These are phyloP conservation scores for Euphrasia arctica DNA, from an alignment of 305 asterid species.

Conservation along the genomic window DNA sequence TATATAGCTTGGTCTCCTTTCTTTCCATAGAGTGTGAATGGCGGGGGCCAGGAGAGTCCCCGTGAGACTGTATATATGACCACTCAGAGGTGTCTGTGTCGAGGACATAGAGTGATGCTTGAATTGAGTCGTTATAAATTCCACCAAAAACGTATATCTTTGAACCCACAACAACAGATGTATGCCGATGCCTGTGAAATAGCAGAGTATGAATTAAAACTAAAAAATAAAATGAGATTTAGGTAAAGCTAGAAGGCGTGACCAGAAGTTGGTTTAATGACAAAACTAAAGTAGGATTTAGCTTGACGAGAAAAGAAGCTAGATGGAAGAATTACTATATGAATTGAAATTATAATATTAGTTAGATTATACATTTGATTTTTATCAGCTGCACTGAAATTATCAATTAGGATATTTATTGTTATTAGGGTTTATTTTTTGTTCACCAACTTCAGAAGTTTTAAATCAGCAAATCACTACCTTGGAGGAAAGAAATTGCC, in stretches of 20 bases:
- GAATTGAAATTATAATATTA: background rate
- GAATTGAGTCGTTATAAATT: constrained; percentile 48
- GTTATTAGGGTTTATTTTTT: no score
- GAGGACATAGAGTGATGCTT: constrained; percentile 62
- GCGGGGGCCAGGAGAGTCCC: constrained; percentile 75
- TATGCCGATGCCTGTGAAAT: constrained; percentile 86
- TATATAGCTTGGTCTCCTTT: constrained; percentile 47
- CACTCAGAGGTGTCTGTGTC: constrained; percentile 63
- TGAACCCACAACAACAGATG: constrained; percentile 76
- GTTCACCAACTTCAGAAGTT: constrained; percentile 3
- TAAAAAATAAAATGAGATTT: constrained; percentile 13
- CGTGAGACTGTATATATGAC: constrained; percentile 59
- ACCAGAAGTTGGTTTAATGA: background rate
- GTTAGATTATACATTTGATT: no score
- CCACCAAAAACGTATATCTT: constrained; percentile 86
- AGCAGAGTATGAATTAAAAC: constrained; percentile 12
- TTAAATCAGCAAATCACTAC: constrained; percentile 36
- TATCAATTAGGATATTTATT: background rate
- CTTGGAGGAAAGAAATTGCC: constrained; percentile 70
- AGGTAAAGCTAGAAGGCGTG: constrained; percentile 5
- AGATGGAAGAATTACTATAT: constrained; percentile 12
- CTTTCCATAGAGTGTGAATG: constrained; percentile 92
- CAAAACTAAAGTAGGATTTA: background rate
- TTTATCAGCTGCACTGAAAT: background rate
- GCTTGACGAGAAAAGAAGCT: constrained; percentile 5